Base-by-base conservation (phyloP, 1,284 basidiomycete species). In the Tetrapyrgos nigripes region DNA sequence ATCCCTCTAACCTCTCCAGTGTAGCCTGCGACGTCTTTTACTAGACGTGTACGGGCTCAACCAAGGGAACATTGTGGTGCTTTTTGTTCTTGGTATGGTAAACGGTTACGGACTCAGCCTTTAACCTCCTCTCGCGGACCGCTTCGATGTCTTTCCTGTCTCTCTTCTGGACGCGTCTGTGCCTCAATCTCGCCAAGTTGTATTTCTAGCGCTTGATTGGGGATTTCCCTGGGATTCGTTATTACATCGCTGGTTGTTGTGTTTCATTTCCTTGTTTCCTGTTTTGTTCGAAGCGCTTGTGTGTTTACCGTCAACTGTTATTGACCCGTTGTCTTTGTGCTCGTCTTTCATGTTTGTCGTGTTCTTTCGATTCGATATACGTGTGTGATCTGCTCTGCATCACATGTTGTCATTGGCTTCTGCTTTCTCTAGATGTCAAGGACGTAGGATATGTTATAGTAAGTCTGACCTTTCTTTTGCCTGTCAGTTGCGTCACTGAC, bases 381-480 rank as follows among this genome's bases (percentile, higher is more conserved):
- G 61, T 72, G 67, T 72, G 73, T 66, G 69, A 67, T 66, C 70
- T 67, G 70, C 68, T 76, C 70, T 72, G 70, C 67, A 66, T 73
- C 68, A 63, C 68, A 62, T 66, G 58, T 57, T 61, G 59, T 62
- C 70, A 59, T 68, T 72, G 58, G 64, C 69, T 58, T 67, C 70
- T 62, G 69, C 64, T 68, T 68, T 70, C 68, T 57, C 69, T 79
- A 96, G 93, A 96, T 81, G 94, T 96, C 76, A 96, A 96, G 89
- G 94, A 96, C 79, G 94, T 96, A 68, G 89, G 92, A 64, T 96
- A 94, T 77, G 93, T 94, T 62, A 91, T 94, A 67, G 93, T 95
- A 70, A 77, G 93, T 86, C 17, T 40, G 37, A 5, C 8, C 17
- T 2, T 54, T 28, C 49, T 23, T 55, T 56, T 46, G 40, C 44